phyloP scores from a whole-genome alignment of 2,329 filamentous ascomycete genomes.

The Penicillium sp. region DNA sequence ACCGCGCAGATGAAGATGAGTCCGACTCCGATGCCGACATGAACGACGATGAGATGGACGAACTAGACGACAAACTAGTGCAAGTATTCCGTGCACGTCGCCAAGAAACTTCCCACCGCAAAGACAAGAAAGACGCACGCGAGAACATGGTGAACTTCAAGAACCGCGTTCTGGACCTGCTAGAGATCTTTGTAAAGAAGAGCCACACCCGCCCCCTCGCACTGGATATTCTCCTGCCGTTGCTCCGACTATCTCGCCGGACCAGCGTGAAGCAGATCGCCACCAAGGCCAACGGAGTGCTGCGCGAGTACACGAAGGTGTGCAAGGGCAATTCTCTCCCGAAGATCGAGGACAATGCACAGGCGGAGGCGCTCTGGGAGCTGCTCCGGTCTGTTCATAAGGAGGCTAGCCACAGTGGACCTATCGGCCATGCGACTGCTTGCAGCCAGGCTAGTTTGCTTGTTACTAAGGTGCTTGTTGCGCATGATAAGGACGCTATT shows the following conservation, averaged over 20 bases:
- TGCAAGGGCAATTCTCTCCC: slow-evolving; percentile 53
- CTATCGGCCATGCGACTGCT: slow-evolving; percentile 70
- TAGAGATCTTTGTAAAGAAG: slow-evolving; percentile 80
- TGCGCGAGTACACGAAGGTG: slow-evolving; percentile 70
- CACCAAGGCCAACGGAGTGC: slow-evolving; percentile 69
- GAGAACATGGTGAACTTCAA: slow-evolving; percentile 93
- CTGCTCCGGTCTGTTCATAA: slow-evolving; percentile 68
- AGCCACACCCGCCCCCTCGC: slow-evolving; percentile 68
- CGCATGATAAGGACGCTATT: slow-evolving; percentile 52
- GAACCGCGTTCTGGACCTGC: slow-evolving; percentile 82
- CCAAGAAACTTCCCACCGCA: slow-evolving; percentile 69
- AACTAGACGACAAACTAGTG: slow-evolving; percentile 76
- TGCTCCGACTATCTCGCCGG: slow-evolving; percentile 73
- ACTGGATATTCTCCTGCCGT: slow-evolving; percentile 69
- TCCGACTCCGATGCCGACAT: slow-evolving; percentile 78
- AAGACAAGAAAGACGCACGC: slow-evolving; percentile 82
- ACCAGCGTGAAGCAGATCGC: slow-evolving; percentile 74
- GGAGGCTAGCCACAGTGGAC: slow-evolving; percentile 55
- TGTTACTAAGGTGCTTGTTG: slow-evolving; percentile 46
- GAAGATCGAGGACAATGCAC: slow-evolving; percentile 33
- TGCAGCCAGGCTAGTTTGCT: slow-evolving; percentile 62
- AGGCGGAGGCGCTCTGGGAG: slow-evolving; percentile 50
- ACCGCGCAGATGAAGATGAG: slow-evolving; percentile 58
- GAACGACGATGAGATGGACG: slow-evolving; percentile 95
- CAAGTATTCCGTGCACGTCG: slow-evolving; percentile 80